A percentile compares a stretch with the other conserved stretches of the same genome.
Conservation (phyloP, 148 eudicot species). For the Cornus suecica region DNA sequence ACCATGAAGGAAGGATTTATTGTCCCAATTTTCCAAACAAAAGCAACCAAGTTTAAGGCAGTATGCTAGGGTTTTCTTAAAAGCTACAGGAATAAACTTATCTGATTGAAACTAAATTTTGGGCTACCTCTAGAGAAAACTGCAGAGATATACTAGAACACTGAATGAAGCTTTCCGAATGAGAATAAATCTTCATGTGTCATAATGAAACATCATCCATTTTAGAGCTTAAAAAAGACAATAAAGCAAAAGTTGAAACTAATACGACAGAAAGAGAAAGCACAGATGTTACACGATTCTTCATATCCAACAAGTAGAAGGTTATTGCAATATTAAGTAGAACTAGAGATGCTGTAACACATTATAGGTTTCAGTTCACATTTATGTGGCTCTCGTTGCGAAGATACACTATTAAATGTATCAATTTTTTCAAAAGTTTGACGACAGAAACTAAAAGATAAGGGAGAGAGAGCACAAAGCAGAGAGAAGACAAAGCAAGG, state of each 20-base stretch:
- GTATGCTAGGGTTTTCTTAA: not conserved
- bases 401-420: no score
- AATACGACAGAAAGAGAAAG: not conserved
- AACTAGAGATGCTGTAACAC: no score
- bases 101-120: not conserved
- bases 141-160: not conserved
- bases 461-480: no score
- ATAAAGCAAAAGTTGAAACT: not conserved
- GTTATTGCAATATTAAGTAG: not conserved
- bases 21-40: not conserved
- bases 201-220: not conserved
- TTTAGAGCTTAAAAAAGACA: not conserved
- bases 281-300: not conserved
- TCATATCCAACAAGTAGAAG: not conserved
- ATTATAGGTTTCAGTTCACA: no score
- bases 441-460: no score
- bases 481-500: no score
- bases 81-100: not conserved
- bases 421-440: no score
- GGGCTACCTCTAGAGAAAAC: not conserved
- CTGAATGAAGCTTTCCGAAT: not conserved
- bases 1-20: not conserved
- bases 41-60: not conserved
- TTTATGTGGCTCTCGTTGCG: no score
- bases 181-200: not conserved